Evolutionary conservation across 2,329 filamentous ascomycete genomes (phyloP), one percentile per base, ranked within the genome.

Genomic region (Fusarium metavorans): DNA sequence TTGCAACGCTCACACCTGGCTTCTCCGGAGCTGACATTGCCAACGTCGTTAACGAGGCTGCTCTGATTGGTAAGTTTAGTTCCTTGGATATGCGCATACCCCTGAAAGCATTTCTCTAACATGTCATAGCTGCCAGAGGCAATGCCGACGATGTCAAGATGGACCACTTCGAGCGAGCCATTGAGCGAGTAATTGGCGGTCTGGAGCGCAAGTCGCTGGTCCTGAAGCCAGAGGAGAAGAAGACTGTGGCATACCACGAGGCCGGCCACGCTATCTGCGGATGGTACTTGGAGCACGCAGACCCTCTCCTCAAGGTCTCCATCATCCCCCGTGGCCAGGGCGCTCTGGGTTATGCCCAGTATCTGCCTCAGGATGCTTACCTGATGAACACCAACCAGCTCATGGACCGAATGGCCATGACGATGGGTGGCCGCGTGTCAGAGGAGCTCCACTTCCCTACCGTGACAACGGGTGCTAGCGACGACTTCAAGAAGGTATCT

Each of bases 361-460:
- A 98, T 82, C 89, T 99, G n/a, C 97, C 97, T 1, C 89, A 92
- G 25, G 97, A 99, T 81, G 95, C 94, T 10, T 98, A 98, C 83
- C 90, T 99, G 74, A 97, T 99, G 95, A 98, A 93, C 80, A 92
- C 94, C 74, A 92, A 95, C 82, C 97, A 99, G 85, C 88, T 99
- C 48, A 98, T 98, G 94, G 97, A 99, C 83, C 95, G 97, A 77
- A 99, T 99, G 97, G 97, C 97, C 74, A 99, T 99, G 97, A 98
- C 96, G 3, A 92, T 99, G 65, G 97, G 95, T 77, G 97, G 97
- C 2, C 95, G 97, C 75, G 94, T 99, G 27, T 97, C 93, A 23
- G 97, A 99, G 85, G 97, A 99, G 84, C 86, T 99, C 9, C 96
- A 99, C 85, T 99, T 99, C 84, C 93, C 97, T 37, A 97, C 95